Base-by-base conservation (phyloP, 306 rosid species). In the Ormosia semicastrata region DNA sequence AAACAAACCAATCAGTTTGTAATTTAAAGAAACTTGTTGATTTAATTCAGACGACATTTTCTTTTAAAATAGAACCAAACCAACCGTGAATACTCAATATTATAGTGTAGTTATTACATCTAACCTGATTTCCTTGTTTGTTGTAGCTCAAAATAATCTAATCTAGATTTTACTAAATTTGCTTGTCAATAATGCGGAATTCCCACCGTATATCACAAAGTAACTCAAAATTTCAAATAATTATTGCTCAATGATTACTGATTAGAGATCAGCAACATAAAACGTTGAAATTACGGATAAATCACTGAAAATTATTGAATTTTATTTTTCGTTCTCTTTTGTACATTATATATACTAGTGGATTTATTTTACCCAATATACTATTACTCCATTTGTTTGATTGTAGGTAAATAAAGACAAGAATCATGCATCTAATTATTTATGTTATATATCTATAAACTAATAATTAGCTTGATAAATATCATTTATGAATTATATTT, bases 131-230 rank as follows among this genome's bases (percentile, higher is more conserved):
- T 37, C 5, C 41, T 37, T 37, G 41, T 37, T 37, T 37, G 5
- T 37, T 37, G 41, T 0, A 37, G 5, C 41, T 6, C 41, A 37
- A 37, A 37, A 37, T 37, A 37, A 37, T 17, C 30, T 15, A 54
- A 54, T 54, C 24, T 0, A 24, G 24, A 24, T 24, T 24, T 24
- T 24, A 24, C 24, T 24, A 24, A 24, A 24, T 24, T 24, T 24
- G 24, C 24, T 24, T 24, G 24, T 24, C 24, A 24, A 24, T 24
- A 24, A 24, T 54, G 13, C 10, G n/a, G 14, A 39, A 80, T 75
- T 84, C 83, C 93, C 93, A 91, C 24, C 24, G 24, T 24, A 1
- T 24, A 24, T 24, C 24, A 24, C 24, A 24, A 24, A 24, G 24
- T 24, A 24, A 0, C 24, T 24, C 24, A 24, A 24, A 24, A 24